Evolutionary conservation across 148 eudicot species (phyloP), one percentile per base, ranked within the genome.

Genomic region (Heliosperma pusillum): DNA sequence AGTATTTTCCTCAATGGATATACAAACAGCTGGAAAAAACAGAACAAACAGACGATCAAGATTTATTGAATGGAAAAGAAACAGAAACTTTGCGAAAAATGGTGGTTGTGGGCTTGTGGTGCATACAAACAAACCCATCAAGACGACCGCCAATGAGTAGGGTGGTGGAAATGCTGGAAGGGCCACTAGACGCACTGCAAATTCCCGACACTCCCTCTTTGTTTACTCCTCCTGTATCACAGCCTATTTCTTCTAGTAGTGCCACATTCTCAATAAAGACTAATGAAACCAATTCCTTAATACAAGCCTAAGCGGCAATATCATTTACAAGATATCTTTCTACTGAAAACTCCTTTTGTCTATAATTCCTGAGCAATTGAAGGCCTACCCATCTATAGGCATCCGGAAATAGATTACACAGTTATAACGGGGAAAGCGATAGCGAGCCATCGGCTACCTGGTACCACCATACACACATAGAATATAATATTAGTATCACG

Each of bases 101-200:
- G 87, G 42, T 82, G 0, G 16, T 82, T 66, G 89, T 86, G 71
- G 75, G 85, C 22, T 72, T 86, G 70, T 81, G 83, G 83, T 86
- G 88, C 81, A 81, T 81, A 21, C 83, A 86, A 70, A 77, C 81
- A 9, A 58, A 67, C 12, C 86, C 88, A 6, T 74, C 80, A 21
- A 52, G 65, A 10, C 78, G 85, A 8, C 87, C 85, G 4, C 4
- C 82, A 62, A 86, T 81, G 59, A 62, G 16, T 70, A 77, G 55
- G 73, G 83, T 78, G 36, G 74, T 80, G 76, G 87, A 86, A 53
- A 86, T 79, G 87, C 80, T 86, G 21, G 80, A 82, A 73, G 83
- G 80, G n/a, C 53, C 76, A 13, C 29, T 72, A 17, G 74, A 82
- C 15, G 65, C 82, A 26, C 16, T 82, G 67, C 70, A 80, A 70